phyloP scores from a whole-genome alignment of 352 stramenopile genomes.

The Phytophthora colocasiae region DNA sequence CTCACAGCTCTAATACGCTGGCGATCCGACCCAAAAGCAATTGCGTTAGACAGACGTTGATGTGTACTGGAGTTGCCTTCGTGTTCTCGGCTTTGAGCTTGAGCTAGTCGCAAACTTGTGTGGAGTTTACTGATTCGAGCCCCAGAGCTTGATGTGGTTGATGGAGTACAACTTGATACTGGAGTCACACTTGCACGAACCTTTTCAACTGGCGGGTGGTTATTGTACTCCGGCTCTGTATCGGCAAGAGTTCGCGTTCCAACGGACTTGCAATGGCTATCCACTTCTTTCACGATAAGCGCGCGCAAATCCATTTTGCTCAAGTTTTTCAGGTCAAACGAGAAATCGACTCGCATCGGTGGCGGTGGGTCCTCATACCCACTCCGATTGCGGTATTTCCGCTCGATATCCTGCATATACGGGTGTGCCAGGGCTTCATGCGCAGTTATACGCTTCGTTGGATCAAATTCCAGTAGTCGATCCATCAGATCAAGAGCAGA shows the following conservation, averaged over 20 bases:
- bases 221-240: not conserved
- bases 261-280: constrained; percentile 51
- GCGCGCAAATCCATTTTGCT: constrained; percentile 71
- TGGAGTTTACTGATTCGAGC: constrained; percentile 59
- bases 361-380: constrained; percentile 44
- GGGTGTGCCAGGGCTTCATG: constrained; percentile 71
- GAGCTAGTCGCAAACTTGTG: constrained; percentile 40
- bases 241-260: not conserved
- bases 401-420: constrained; percentile 77
- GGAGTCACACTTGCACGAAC: not conserved
- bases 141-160: constrained; percentile 12
- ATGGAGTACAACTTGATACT: constrained; percentile 8
- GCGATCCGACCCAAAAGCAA: constrained; percentile 58
- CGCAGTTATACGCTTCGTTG: constrained; percentile 54
- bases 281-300: constrained; percentile 77
- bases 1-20: constrained; percentile 52
- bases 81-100: constrained; percentile 23
- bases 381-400: constrained; percentile 56
- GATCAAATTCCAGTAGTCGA: constrained; percentile 72
- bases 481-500: constrained; percentile 73
- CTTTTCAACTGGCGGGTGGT: constrained; percentile 8
- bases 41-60: constrained; percentile 11
- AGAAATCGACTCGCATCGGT: constrained; percentile 59
- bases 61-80: constrained; percentile 3
- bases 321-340: constrained; percentile 79